phyloP scores from a whole-genome alignment of 1,139 yeast genomes.

The Kodamaea alishanica region DNA sequence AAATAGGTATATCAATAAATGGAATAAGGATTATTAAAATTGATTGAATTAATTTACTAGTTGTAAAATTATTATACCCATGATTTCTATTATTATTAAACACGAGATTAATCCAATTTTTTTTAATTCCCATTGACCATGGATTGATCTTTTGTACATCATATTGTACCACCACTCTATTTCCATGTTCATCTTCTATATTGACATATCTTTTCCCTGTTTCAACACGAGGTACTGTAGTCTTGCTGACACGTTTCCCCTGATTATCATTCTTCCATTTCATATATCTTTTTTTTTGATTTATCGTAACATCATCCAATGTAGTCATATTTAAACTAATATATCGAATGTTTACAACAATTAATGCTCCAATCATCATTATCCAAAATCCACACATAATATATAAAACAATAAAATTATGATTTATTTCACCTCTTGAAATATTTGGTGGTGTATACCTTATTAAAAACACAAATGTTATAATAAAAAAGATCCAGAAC shows the following conservation, averaged over 20 bases:
- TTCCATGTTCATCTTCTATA: slow-evolving; percentile 17
- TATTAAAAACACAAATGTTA: slow-evolving; percentile 23
- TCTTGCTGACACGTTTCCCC: slow-evolving; percentile 8
- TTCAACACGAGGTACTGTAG: slow-evolving; percentile 26
- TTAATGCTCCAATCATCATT: slow-evolving; percentile 37
- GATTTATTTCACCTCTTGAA: slow-evolving; percentile 31
- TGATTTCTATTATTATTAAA: slow-evolving; percentile 28
- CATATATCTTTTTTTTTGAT: slow-evolving; percentile 22
- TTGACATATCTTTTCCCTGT: slow-evolving; percentile 33
- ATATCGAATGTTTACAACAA: slow-evolving; percentile 35
- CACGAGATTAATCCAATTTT: slow-evolving; percentile 35
- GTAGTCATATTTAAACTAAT: slow-evolving; percentile 46
- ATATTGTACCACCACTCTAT: slow-evolving; percentile 31
- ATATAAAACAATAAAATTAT: slow-evolving; percentile 44
- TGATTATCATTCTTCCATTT: slow-evolving; percentile 19
- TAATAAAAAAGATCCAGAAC: slow-evolving; percentile 30
- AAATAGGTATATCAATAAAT: slow-evolving; percentile 24
- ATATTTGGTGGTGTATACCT: slow-evolving; percentile 26
- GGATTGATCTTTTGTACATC: slow-evolving; percentile 21
- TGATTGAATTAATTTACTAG: slow-evolving; percentile 16
- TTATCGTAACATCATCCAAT: slow-evolving; percentile 19
- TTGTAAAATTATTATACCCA: slow-evolving; percentile 12
- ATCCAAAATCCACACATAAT: slow-evolving; percentile 41
- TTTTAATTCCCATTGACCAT: slow-evolving; percentile 28
- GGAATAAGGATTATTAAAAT: slow-evolving; percentile 28